Conservation (phyloP, 768 basidiomycete species). For the Termitomyces sp. region DNA sequence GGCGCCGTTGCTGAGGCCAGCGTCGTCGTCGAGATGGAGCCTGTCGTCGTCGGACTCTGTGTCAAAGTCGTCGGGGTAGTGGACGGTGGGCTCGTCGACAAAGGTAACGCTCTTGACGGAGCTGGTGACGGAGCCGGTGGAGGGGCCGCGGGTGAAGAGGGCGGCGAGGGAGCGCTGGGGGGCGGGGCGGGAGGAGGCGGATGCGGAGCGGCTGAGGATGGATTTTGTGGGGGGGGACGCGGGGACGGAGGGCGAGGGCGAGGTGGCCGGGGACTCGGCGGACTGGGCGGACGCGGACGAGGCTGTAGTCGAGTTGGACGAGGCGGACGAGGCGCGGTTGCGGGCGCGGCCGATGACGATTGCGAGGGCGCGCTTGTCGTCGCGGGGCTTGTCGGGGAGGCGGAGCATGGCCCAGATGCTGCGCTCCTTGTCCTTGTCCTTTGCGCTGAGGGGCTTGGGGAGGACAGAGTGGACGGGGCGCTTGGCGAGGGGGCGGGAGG, state of each 20-base stretch:
- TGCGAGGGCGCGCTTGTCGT: no score
- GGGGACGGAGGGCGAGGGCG: slow-evolving; percentile 15
- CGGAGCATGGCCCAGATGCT: slow-evolving; percentile 5
- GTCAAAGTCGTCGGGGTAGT: slow-evolving; percentile 28
- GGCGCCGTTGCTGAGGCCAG: slow-evolving; percentile 3
- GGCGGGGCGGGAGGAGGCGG: slow-evolving; percentile 26
- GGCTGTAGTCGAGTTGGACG: slow-evolving; percentile 11
- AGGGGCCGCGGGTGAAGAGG: slow-evolving; percentile 1
- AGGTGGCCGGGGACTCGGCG: slow-evolving; percentile 10
- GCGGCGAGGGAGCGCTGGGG: slow-evolving; percentile 6
- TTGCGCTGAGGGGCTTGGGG: not conserved
- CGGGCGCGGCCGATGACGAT: not conserved
- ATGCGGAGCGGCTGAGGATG: slow-evolving; percentile 52
- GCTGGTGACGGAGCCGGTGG: slow-evolving; percentile 10
- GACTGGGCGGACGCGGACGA: slow-evolving; percentile 9
- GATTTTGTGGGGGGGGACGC: slow-evolving; percentile 41
- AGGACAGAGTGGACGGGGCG: no score
- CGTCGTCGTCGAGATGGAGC: not conserved
- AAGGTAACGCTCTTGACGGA: slow-evolving; percentile 63
- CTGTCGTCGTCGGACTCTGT: not conserved
- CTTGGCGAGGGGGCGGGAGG: slow-evolving; percentile 8
- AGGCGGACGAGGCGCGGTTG: slow-evolving; percentile 12
- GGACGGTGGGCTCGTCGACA: slow-evolving; percentile 57
- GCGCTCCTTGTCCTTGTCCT: slow-evolving; percentile 4
- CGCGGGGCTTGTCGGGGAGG: not conserved